Evolutionary conservation across 495 filamentous ascomycete genomes (phyloP), one percentile per base, ranked within the genome.

Genomic region (Aspergillus nanangensis): DNA sequence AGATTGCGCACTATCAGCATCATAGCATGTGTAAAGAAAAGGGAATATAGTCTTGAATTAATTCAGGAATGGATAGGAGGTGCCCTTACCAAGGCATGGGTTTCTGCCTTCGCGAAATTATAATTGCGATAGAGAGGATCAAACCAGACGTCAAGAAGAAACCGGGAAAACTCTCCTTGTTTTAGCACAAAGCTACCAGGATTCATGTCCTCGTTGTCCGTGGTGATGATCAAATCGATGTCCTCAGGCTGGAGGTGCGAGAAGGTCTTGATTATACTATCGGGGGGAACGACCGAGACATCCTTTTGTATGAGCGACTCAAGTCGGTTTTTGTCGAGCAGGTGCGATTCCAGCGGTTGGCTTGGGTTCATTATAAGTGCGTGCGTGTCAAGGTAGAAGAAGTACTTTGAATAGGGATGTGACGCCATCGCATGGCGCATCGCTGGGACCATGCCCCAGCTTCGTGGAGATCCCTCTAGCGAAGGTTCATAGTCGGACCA

Each of bases 191-290:
- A 87, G 66, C 88, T 94, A 1, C 78, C 79, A 13, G 80, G 74
- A 42, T 76, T 78, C 34, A 99, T 54, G n/a, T 90, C 90, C 13
- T 87, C 85, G 15, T 74, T 76, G 55, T 99, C 92, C 63, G 95
- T 90, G 9, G 88, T 87, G 14, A 95, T 49, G 15, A 97, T 80
- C 9, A 97, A 69, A 46, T 96, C 90, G 23, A 96, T 78, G 31
- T 88, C 75, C 24, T 88, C 76, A 32, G 82, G 79, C 38, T 79
- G 80, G 3, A 94, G 76, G 63, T 95, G 86, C 3, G 78, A 65
- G 57, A 95, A 96, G 1, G 94, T 99, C 72, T 86, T 92, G 68
- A 99, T 97, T 45, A 99, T 88, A 70, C 87, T 93, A 55, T 95
- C 88, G 0, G 94, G 92, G 8, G 90, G 94, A 1, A 99, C 94